Percentiles rank a stretch among this genome's conserved stretches.
These are phyloP conservation scores for Ophiostoma pallidulum DNA, from an alignment of 2,329 filamentous ascomycete genomes.

Conservation along the genomic window DNA sequence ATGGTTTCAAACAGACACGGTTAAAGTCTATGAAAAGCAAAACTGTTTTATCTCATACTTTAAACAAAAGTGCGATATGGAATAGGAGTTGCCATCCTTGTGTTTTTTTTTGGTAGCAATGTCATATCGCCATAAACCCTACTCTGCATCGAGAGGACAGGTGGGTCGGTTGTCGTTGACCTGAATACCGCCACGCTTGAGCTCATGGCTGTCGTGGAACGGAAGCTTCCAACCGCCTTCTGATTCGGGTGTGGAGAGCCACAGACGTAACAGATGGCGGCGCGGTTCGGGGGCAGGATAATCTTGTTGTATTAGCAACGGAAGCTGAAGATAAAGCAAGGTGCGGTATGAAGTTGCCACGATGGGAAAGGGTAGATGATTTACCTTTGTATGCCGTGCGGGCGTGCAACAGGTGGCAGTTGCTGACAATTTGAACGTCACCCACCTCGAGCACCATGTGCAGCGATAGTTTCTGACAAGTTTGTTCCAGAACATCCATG, in stretches of 20 bases:
- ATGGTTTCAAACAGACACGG: too few species aligned
- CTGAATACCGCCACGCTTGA: conserved; percentile 83
- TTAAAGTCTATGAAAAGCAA: too few species aligned
- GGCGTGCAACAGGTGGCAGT: conserved; percentile 72
- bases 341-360: too few species aligned
- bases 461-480: conserved; percentile 60
- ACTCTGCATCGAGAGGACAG: conserved; percentile 70
- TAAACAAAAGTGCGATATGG: too few species aligned
- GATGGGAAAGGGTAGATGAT: conserved; percentile 4
- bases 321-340: too few species aligned
- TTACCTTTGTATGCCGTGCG: conserved; percentile 64
- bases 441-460: conserved; percentile 83
- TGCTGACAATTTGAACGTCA: conserved; percentile 80
- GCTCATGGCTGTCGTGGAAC: conserved; percentile 70
- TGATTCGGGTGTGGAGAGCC: conserved; percentile 70
- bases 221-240: conserved; percentile 83
- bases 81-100: too few species aligned
- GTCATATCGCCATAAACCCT: too few species aligned
- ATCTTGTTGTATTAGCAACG: too few species aligned
- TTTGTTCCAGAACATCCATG: conserved; percentile 61
- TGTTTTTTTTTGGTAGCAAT: too few species aligned
- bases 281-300: conserved; percentile 57
- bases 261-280: conserved; percentile 72
- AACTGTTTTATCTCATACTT: too few species aligned
- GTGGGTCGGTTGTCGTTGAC: conserved; percentile 70